Evolutionary conservation across 1,284 basidiomycete species (phyloP).

Genomic region (Entoloma clypeatum): DNA sequence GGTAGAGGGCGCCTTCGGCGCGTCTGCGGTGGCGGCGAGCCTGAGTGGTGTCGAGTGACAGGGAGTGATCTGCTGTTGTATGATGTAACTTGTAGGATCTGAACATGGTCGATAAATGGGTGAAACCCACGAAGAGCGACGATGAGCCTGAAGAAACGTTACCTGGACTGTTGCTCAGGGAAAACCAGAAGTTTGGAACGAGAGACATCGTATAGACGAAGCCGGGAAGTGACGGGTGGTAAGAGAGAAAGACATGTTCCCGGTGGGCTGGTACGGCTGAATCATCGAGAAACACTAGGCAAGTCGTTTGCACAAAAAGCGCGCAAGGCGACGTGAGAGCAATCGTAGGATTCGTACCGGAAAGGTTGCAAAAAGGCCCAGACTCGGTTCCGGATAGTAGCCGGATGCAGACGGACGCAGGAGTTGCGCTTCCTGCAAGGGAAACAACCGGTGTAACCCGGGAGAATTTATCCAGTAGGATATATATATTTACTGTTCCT

Average conservation of each 20-base stretch:
- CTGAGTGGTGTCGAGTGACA: background rate
- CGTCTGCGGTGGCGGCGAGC: background rate
- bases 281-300: slow-evolving; percentile 27
- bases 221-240: slow-evolving; percentile 26
- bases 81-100: slow-evolving; percentile 30
- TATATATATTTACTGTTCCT: no score
- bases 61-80: slow-evolving; percentile 17
- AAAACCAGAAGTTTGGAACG: slow-evolving; percentile 31
- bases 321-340: slow-evolving; percentile 27
- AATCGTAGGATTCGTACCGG: slow-evolving; percentile 21
- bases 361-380: slow-evolving; percentile 6
- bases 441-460: no score
- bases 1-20: no score
- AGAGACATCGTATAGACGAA: slow-evolving; percentile 31
- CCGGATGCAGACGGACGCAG: slow-evolving; percentile 11
- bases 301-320: slow-evolving; percentile 25
- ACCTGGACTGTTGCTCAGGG: slow-evolving; percentile 27
- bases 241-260: slow-evolving; percentile 25
- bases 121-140: slow-evolving; percentile 1
- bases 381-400: background rate
- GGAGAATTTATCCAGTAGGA: no score
- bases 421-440: slow-evolving; percentile 4
- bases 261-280: slow-evolving; percentile 24
- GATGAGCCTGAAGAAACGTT: slow-evolving; percentile 11
- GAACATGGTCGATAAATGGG: background rate